Percentiles rank a stretch among this genome's conserved stretches.
Evolutionary conservation across 2,329 filamentous ascomycete species (phyloP).

Genomic region (Colletotrichum navitas): DNA sequence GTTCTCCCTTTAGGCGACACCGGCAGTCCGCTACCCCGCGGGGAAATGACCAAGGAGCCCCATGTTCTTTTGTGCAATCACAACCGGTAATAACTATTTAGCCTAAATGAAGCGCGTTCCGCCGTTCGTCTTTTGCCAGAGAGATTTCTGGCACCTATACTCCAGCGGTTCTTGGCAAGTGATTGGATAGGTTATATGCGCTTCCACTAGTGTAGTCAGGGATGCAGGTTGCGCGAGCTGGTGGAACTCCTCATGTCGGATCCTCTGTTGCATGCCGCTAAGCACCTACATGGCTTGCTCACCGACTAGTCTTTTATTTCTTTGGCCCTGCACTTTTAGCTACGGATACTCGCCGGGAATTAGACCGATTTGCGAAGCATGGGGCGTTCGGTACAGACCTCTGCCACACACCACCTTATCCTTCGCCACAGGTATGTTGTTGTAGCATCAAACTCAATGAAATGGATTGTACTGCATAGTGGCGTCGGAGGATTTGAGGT

Average conservation of each 20-base stretch:
- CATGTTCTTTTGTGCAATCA: slow-evolving; percentile 20
- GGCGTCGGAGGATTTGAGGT: not conserved
- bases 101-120: slow-evolving; percentile 20
- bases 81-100: slow-evolving; percentile 36
- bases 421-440: not conserved
- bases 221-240: not conserved
- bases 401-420: not conserved
- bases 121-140: slow-evolving; percentile 27
- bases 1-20: not conserved
- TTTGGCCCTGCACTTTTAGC: too few relatives aligned
- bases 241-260: not conserved
- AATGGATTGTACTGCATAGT: not conserved
- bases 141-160: slow-evolving; percentile 9
- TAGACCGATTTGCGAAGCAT: slow-evolving; percentile 4
- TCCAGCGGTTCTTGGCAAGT: not conserved
- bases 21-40: slow-evolving; percentile 25
- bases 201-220: not conserved
- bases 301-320: not conserved
- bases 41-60: not conserved
- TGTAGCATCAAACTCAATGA: not conserved
- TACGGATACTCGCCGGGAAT: not conserved
- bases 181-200: slow-evolving; percentile 7
- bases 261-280: not conserved
- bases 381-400: not conserved
- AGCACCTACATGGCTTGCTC: not conserved